Evolutionary conservation across 129 eudicot genomes (phyloP), one percentile per base, ranked within the genome.

Genomic region (Flaveria sonorensis): DNA sequence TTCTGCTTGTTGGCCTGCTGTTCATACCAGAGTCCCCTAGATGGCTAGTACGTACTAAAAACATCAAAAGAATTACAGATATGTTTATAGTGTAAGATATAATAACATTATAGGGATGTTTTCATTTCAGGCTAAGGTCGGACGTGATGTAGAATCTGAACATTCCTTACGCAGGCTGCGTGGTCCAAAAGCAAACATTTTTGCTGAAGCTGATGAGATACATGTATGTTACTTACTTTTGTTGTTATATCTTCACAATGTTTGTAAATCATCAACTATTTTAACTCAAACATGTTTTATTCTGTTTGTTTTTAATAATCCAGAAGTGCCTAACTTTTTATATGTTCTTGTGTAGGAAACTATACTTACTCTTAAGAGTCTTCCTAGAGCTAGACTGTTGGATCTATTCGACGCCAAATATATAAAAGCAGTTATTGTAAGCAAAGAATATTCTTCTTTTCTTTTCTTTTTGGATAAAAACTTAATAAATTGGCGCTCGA

Each of bases 1-100:
- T 84, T 66, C 72, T 87, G 81, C 86, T 92, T 18, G 81, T 79
- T 30, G 96, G 98, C 21, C 79, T 92, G 21, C 71, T 90, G 79
- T 86, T 92, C 70, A 90, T 92, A 40, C 98, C 98, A 11, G 98
- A 92, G 72, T 92, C 98, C 20, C 98, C 98, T 19, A 86, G 98
- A 89, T 92, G 98, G 98, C 92, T 90, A 89, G 98, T 92, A 74
- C 68, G 92, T 75, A 63, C 7, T 7, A 19, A 23, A 28, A 43
- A 13, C 46, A 10, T 14, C 26, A 40, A 9, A 42, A 28, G 20
- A 2, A 23, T 39, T 50, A 15, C 15, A 0, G n/a, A 7, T 45
- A 45, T 1, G 11, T 24, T 28, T 78, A 9, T 63, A 42, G 23
- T 36, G n/a, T 39, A 28, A 42, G 6, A 16, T 2, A 3, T 30